Evolutionary conservation across 2,329 filamentous ascomycete genomes (phyloP), one percentile per base, ranked within the genome.

Genomic region (Rosellinia necatrix): DNA sequence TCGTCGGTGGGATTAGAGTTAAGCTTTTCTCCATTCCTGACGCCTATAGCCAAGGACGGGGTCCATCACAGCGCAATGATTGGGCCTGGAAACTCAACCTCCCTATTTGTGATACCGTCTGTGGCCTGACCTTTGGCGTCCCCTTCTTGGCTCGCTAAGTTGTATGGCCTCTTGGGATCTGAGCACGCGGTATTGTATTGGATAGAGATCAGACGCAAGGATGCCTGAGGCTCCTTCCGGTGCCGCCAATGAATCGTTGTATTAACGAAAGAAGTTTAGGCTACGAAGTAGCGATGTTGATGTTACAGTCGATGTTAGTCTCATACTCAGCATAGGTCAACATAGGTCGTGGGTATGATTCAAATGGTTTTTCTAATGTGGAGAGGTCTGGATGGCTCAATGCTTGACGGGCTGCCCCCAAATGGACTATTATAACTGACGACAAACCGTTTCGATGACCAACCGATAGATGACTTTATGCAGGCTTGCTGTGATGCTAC

Each of bases 381-480:
- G 37, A 25, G 25, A 19, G n/a, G 13, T 13, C 17, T 8, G 19
- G 25, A 6, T 21, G 34, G 29, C 21, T 40, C 40, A 51, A 30
- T 13, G 41, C 25, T 41, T 21, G 21, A 44, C 41, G 29, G 19
- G 13, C 49, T 46, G 32, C 24, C 25, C 34, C 24, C 29, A 19
- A n/a, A 47, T 15, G 21, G 22, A 9, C 12, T 47, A 41, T 50
- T 19, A 32, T 25, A 42, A 22, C 40, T 46, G 32, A 48, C 30
- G 42, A 29, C 25, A 17, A 40, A 27, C 37, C 22, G 32, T 22
- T 52, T n/a, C 25, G 53, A 29, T 30, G 30, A 51, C 38, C n/a
- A 34, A 49, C 30, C 17, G 40, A 53, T 56, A 50, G 42, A 55
- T 50, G 40, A 44, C 32, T 34, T 50, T 38, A 53, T 59, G 51